Evolutionary conservation across 305 asterid genomes (phyloP).

Genomic region (Petunia hybrid): DNA sequence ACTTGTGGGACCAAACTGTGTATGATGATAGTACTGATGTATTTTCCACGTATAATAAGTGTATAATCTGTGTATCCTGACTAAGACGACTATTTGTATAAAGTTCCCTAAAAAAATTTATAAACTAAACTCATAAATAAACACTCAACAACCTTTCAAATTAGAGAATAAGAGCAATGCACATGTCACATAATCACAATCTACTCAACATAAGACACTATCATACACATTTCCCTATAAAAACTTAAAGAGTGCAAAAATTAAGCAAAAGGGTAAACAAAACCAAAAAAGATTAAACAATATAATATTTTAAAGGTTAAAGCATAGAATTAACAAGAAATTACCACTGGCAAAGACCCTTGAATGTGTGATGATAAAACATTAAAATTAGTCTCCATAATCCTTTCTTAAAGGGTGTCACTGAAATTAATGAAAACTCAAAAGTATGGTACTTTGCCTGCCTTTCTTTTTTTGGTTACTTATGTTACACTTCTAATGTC

Average conservation of each 20-base stretch:
- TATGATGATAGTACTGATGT: no score
- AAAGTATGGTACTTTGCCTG: not conserved
- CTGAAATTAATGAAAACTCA: not conserved
- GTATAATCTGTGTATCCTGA: no score
- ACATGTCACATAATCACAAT: not conserved
- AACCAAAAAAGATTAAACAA: not conserved
- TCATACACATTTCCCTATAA: no score
- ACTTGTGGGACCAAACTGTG: no score
- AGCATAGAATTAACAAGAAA: not conserved
- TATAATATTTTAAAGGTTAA: not conserved
- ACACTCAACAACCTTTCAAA: not conserved
- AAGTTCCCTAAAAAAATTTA: not conserved
- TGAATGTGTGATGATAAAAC: conserved; percentile 1
- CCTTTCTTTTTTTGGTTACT: no score
- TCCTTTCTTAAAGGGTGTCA: not conserved
- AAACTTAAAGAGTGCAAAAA: no score
- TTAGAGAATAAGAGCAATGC: not conserved
- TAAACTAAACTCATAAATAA: not conserved
- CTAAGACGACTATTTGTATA: no score
- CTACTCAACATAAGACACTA: not conserved
- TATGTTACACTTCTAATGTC: not conserved
- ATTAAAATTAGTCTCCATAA: conserved; percentile 5
- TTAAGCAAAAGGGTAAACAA: not conserved
- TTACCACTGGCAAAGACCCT: conserved; percentile 15
- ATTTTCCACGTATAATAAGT: no score